phyloP scores from a whole-genome alignment of 202 grass and related monocot genomes.

The Schoenoplectus triqueter region DNA sequence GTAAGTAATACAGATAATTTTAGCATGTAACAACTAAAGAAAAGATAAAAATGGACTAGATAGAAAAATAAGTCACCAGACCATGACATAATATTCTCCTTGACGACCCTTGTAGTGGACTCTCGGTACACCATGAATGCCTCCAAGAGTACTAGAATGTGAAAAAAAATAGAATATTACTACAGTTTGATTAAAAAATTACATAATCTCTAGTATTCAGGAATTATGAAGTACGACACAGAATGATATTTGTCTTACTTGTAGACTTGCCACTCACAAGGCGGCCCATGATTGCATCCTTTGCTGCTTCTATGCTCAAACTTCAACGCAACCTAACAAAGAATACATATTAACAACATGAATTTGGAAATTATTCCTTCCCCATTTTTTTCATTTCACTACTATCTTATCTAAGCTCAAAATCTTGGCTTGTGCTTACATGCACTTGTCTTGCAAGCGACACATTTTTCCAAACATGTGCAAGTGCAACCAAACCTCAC shows the following conservation, averaged over 20 bases:
- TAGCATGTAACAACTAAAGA: conserved; percentile 28
- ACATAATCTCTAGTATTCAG: conserved; percentile 34
- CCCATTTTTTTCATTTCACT: neutral
- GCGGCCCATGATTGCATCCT: conserved; percentile 86
- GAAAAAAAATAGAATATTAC: conserved; percentile 29
- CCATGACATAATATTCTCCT: conserved; percentile 97
- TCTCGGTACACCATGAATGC: conserved; percentile 86
- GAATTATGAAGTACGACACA: conserved; percentile 24
- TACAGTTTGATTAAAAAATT: conserved; percentile 25
- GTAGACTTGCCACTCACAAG: conserved; percentile 96
- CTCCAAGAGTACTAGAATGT: conserved; percentile 60
- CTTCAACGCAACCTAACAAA: conserved; percentile 80
- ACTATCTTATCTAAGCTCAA: neutral
- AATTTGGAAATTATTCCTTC: neutral
- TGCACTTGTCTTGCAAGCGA: neutral
- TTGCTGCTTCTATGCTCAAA: conserved; percentile 97
- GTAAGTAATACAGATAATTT: conserved; percentile 44
- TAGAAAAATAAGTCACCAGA: conserved; percentile 36
- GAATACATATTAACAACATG: neutral
- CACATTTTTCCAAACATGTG: neutral
- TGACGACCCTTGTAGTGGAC: conserved; percentile 97
- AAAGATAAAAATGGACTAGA: conserved; percentile 35
- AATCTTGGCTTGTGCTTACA: neutral
- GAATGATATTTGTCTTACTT: conserved; percentile 63
- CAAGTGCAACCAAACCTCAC: conserved; percentile 7